Evolutionary conservation across 345 rosid species (phyloP).

Genomic region (Arabis alpina): DNA sequence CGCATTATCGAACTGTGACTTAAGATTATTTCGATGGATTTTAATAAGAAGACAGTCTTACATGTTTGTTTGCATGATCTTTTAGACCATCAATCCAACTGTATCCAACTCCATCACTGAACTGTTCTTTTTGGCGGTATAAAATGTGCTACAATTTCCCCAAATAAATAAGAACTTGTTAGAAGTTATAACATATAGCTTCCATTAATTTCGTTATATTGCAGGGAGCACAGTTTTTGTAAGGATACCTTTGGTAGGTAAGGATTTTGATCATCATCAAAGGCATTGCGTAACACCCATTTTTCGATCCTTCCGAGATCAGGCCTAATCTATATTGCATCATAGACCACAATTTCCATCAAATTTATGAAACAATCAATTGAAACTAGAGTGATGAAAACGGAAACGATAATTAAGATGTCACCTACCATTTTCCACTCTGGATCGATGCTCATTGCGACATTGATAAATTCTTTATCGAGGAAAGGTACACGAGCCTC

Average conservation of each 20-base stretch:
- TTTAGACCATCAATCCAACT: slow-evolving; percentile 88
- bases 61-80: slow-evolving; percentile 76
- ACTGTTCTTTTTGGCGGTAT: slow-evolving; percentile 87
- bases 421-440: slow-evolving; percentile 80
- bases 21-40: neutral
- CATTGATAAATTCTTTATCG: slow-evolving; percentile 68
- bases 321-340: slow-evolving; percentile 59
- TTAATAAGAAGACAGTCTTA: slow-evolving; percentile 22
- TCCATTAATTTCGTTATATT: neutral
- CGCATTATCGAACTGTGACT: slow-evolving; percentile 14
- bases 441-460: slow-evolving; percentile 82
- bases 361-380: neutral
- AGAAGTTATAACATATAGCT: slow-evolving; percentile 8
- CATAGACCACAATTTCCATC: slow-evolving; percentile 6
- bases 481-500: slow-evolving; percentile 94
- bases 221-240: neutral
- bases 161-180: slow-evolving; percentile 22
- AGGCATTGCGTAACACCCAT: slow-evolving; percentile 85
- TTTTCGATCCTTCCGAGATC: slow-evolving; percentile 84
- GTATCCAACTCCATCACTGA: slow-evolving; percentile 91
- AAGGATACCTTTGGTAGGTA: slow-evolving; percentile 74
- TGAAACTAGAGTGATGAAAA: neutral
- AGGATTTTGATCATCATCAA: slow-evolving; percentile 74
- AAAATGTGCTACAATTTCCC: slow-evolving; percentile 61
- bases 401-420: slow-evolving; percentile 8